Base-by-base conservation (phyloP, 176 grass and related monocot species). In the Zea luxurians region DNA sequence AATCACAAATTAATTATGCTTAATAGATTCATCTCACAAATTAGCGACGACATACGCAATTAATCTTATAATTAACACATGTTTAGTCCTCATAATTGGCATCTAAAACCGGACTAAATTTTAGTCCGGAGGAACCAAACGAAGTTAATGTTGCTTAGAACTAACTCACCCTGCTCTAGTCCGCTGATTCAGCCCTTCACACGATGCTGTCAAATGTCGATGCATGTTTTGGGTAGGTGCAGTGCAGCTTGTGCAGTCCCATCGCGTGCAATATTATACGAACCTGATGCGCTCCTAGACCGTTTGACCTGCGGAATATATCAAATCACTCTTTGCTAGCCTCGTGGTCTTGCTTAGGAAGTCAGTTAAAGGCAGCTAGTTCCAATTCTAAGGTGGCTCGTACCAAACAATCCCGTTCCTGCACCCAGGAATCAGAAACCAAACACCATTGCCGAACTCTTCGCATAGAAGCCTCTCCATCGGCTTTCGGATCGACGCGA, bases 301-400 rank as follows among this genome's bases (percentile, higher is more conserved):
- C 12, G 4, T 50, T 71, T 40, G 50, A 48, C 40, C 66, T 18
- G 12, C 75, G 10, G 8, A 12, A 4, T 37, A 40, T 40, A 40
- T 38, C 41, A 43, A 54, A 20, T 37, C 71, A 3, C 49, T 46
- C 80, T 44, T 15, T 49, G 73, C 17, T 49, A n/a, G n/a, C 54
- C 46, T 70, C 10, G 20, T 42, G 34, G 42, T 75, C 77, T 75
- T 80, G 70, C 53, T 43, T 20, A 34, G 9, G 11, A 66, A 40
- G 76, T 42, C 67, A 13, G 71, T 37, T 16, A 65, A 27, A 27
- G 27, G 27, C 27, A 27, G 27, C 27, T 27, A 27, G 27, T 27
- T 27, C 27, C 27, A 27, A 27, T 27, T 66, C 41, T 74, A 43
- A 20, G 13, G 16, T 7, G 60, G 42, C 35, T 37, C 61, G 3